phyloP scores from a whole-genome alignment of 2,329 filamentous ascomycete genomes.

The Scopulariopsis brevicaulis region DNA sequence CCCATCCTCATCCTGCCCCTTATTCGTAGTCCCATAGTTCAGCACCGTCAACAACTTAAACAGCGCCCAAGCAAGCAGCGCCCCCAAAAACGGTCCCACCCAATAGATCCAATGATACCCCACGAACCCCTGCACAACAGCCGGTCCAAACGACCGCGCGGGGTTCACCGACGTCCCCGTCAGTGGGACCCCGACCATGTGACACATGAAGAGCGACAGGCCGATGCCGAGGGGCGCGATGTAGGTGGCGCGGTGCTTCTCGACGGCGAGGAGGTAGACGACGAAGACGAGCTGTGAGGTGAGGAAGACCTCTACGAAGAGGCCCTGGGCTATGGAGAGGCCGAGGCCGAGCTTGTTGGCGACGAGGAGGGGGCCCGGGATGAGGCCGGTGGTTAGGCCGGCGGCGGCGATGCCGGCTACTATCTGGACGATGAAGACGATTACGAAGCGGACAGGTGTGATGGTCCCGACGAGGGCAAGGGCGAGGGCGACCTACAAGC shows the following conservation, averaged over 20 bases:
- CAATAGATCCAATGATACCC: conserved; percentile 43
- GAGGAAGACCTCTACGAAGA: conserved; percentile 58
- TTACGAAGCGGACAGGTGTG: conserved; percentile 33
- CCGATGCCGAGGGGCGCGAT: conserved; percentile 64
- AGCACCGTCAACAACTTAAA: conserved; percentile 39
- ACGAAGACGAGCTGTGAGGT: conserved; percentile 52
- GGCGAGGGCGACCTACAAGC: conserved; percentile 38
- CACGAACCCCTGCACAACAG: conserved; percentile 28
- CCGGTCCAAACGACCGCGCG: conserved; percentile 37
- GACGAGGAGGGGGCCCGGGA: conserved; percentile 45
- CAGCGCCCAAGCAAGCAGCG: conserved; percentile 33
- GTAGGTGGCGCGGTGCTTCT: conserved; percentile 64
- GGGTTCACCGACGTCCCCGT: conserved; percentile 39
- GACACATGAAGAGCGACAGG: conserved; percentile 52
- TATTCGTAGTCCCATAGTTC: conserved; percentile 38
- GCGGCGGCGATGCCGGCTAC: conserved; percentile 47
- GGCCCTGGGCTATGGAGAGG: conserved; percentile 40
- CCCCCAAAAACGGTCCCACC: conserved; percentile 38
- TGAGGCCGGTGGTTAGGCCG: conserved; percentile 41
- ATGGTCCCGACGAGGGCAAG: conserved; percentile 48
- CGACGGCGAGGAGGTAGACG: conserved; percentile 58
- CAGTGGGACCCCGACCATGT: conserved; percentile 32
- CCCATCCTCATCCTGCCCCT: conserved; percentile 31
- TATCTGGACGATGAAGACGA: conserved; percentile 46
- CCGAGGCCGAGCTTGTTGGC: conserved; percentile 41